Evolutionary conservation across 2,329 filamentous ascomycete genomes (phyloP).

Genomic region (Gyromitra esculenta): DNA sequence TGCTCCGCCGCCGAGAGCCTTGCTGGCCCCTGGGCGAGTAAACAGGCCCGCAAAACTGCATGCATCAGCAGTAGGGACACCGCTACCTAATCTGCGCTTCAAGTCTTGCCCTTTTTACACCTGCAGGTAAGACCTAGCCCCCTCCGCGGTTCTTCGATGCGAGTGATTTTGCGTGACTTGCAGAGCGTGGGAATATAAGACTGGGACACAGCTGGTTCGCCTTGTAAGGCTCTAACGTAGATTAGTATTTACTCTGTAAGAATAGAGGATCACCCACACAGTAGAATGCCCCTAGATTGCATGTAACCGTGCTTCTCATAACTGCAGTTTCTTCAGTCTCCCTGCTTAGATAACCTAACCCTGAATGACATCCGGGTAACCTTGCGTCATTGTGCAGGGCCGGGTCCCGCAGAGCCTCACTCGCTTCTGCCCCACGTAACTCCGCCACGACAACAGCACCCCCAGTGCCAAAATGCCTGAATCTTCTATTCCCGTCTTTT

Average conservation of each 20-base stretch:
- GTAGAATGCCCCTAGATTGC: background rate
- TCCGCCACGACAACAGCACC: background rate
- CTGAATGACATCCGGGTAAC: background rate
- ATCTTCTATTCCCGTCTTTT: background rate
- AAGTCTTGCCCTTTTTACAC: constrained; percentile 28
- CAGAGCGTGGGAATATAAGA: background rate
- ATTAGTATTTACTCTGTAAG: too few species aligned
- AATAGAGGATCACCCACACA: too few species aligned
- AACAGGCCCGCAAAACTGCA: background rate
- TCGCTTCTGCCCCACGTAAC: background rate
- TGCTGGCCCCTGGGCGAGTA: constrained; percentile 15
- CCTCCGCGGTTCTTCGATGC: background rate
- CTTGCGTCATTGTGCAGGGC: constrained; percentile 10
- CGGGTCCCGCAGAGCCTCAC: constrained; percentile 17
- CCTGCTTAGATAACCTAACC: background rate
- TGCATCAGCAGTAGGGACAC: background rate
- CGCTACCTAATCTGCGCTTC: background rate
- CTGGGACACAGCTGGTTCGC: background rate
- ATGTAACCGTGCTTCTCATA: too few species aligned
- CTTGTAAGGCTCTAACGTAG: too few species aligned
- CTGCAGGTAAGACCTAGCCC: background rate
- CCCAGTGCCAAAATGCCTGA: constrained; percentile 2
- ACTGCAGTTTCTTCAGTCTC: too few species aligned
- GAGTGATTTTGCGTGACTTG: background rate
- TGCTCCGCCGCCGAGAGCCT: constrained; percentile 23